Evolutionary conservation across 2,329 filamentous ascomycete genomes (phyloP), one percentile per base, ranked within the genome.

Genomic region (Neofusicoccum parvum): DNA sequence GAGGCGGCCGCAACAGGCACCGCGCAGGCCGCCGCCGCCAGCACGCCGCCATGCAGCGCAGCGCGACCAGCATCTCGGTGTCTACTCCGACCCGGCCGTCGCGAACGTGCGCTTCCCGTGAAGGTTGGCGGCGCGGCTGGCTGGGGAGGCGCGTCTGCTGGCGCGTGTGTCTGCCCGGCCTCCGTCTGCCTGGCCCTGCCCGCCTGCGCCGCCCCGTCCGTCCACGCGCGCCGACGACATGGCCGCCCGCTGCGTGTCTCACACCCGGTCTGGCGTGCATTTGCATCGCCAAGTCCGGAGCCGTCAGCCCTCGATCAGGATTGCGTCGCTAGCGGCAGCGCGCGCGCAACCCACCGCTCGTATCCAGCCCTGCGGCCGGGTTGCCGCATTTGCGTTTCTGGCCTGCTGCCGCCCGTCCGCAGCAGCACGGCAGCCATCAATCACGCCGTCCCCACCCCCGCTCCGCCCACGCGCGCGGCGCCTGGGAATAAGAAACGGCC

Each of bases 101-200:
- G 14, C 41, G 41, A 45, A 45, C 41, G 56, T 60, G 56, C 56
- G 56, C 56, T 48, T 60, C 56, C 56, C 56, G 56, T 60, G 41
- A 60, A 60, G 41, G 41, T 59, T 59, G 39, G 54, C 46, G 17
- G 56, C 41, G 37, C 36, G 37, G 39, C 48, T 20, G 48, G 48
- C 48, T 20, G 20, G 20, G 20, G 20, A 20, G 20, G 20, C 20
- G 20, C 20, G 20, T 20, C 20, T 20, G 20, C 20, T 20, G 37
- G 53, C 37, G 37, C 53, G 53, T 39, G 53, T n/a, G 53, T 39
- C 37, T n/a, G 6, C 11, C 7, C 11, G 7, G 36, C 12, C 36
- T 1, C 12, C 36, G 36, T 37, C 36, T 20, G 20, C 20, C 20
- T 20, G 20, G 20, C n/a, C n/a, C n/a, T n/a, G n/a, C n/a, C n/a